Evolutionary conservation across 257 asterid genomes (phyloP).

Genomic region (Solanum ossicruentum): DNA sequence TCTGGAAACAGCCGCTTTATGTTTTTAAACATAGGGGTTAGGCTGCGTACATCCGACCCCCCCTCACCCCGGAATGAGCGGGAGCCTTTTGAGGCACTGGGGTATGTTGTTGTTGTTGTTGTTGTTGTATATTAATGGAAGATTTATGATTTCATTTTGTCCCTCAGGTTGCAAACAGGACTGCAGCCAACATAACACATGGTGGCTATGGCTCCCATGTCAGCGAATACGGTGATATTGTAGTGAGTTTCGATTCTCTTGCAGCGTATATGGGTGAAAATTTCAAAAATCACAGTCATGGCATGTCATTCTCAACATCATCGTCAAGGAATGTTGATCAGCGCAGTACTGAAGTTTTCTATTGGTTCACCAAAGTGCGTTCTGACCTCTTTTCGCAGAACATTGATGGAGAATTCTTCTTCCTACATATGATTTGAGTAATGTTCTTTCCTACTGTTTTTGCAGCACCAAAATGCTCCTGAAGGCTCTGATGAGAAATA

Average conservation of each 20-base stretch:
- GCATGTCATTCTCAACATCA: slow-evolving; percentile 43
- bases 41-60: no score
- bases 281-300: background rate
- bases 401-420: background rate
- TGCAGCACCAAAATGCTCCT: slow-evolving; percentile 52
- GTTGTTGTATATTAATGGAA: background rate
- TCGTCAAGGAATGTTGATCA: slow-evolving; percentile 52
- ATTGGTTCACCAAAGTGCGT: slow-evolving; percentile 75
- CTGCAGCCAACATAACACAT: background rate
- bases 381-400: background rate
- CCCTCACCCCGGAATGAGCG: no score
- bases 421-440: background rate
- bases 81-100: no score
- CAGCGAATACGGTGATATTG: background rate
- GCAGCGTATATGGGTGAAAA: background rate
- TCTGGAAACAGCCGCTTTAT: no score
- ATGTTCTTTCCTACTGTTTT: background rate
- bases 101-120: no score
- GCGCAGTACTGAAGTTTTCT: slow-evolving; percentile 74
- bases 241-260: background rate
- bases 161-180: slow-evolving; percentile 1
- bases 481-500: slow-evolving; percentile 61
- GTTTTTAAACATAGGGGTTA: no score
- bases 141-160: slow-evolving; percentile 18
- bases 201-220: background rate